Evolutionary conservation across 2,329 filamentous ascomycete genomes (phyloP), one percentile per base, ranked within the genome.

Genomic region (Tolypocladium paradoxum): DNA sequence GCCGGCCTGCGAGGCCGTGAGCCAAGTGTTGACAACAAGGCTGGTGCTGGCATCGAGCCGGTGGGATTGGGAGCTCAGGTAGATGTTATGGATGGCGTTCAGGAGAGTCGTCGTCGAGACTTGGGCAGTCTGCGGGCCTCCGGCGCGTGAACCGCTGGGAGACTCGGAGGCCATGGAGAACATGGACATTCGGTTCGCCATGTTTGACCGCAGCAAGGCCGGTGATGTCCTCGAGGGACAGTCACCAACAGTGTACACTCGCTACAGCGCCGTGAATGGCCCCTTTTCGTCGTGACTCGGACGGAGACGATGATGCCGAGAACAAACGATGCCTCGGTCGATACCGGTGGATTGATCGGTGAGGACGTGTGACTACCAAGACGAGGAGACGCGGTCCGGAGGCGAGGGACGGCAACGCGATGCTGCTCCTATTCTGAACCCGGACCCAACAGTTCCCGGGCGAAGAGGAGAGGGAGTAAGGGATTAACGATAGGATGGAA

Each of bases 11-110:
- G 82, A 78, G 20, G 89, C 88, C 4, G 89, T 95, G 51, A 93
- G 79, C 91, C 91, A 96, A 54, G 90, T 96, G 73, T 97, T 97
- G 59, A 97, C 90, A 0, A 93, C 91, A 38, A 97, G 70, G 67
- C 90, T 96, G 36, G 91, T 93, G 60, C 89, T 90, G 48, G 90
- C 85, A 70, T 99, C 93, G 47, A 99, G 81, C 57, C 79, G 78
- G 68, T 95, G 93, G n/a, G 92, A 83, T 64, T 90, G 83, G 33
- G 84, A 84, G 3, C 87, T 83, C 48, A 88, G 80, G 70, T 95
- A 97, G 64, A 88, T 86, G 61, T 89, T 90, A 72, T 99, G 93
- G 47, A 96, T 79, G 53, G 89, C 83, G 71, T 97, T 97, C 53
- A 99, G 81, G 48, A 97, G 80, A 0, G 90, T 95, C 2, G 91